A percentile compares a stretch with the other conserved stretches of the same genome.
Evolutionary conservation across 106 monocot genomes (phyloP).

Genomic region (Dendrobium huoshanense): DNA sequence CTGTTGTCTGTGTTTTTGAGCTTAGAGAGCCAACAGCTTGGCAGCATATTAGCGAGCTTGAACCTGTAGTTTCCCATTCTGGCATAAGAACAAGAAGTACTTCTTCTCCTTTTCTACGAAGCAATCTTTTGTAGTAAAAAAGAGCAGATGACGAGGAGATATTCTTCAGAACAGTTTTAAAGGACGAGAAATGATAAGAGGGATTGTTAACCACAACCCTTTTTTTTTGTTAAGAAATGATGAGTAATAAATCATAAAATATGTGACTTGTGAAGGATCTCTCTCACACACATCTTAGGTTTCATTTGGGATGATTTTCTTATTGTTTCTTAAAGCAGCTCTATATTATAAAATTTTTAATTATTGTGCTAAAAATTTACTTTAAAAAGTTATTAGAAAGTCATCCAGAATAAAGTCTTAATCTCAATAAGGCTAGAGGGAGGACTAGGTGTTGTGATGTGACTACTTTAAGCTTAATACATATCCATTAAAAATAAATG

Average conservation of each 20-base stretch:
- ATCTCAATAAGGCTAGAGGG: background rate
- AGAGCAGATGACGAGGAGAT: background rate
- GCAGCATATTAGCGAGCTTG: constrained; percentile 57
- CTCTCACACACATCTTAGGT: too few species aligned
- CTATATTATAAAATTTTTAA: too few species aligned
- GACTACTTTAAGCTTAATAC: too few species aligned
- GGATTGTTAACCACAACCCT: background rate
- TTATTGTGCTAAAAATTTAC: too few species aligned
- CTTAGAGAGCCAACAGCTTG: constrained; percentile 77
- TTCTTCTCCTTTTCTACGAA: background rate
- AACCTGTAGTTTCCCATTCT: constrained; percentile 66
- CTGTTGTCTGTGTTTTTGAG: constrained; percentile 41
- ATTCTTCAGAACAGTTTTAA: background rate
- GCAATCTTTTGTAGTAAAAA: background rate
- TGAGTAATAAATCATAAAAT: too few species aligned
- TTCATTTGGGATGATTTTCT: too few species aligned
- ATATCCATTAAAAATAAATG: too few species aligned
- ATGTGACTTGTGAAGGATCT: too few species aligned
- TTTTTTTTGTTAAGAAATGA: background rate
- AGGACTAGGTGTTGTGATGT: background rate
- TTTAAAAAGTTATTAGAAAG: too few species aligned
- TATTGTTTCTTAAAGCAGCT: too few species aligned
- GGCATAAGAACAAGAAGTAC: background rate
- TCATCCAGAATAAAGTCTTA: background rate
- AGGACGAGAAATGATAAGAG: background rate